Evolutionary conservation across 768 basidiomycete species (phyloP), one percentile per base, ranked within the genome.

Genomic region (Tricholoma furcatifolium): DNA sequence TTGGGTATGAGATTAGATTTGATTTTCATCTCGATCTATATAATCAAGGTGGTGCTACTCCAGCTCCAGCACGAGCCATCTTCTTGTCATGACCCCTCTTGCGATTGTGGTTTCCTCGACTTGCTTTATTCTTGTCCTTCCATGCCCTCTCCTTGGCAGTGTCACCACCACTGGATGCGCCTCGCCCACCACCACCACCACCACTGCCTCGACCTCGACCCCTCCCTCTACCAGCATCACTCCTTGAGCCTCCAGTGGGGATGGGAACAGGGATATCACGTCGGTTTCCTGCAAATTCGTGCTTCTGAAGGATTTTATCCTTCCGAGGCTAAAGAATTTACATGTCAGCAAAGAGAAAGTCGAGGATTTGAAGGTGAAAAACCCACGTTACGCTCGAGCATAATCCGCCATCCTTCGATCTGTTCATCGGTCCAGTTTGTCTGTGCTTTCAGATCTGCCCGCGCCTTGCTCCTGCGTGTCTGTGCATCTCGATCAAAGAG

Each of bases 41-140:
- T 30, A 27, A 12, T 61, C 51, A 61, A 44, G 43, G 12, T 34
- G 55, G 43, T 35, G 49, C 51, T 32, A 43, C 23, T 20, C 74
- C 78, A n/a, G 65, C 68, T 12, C 82, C 88, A 51, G 74, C 81
- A 53, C 75, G 79, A 9, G 81, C 78, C 88, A 95, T 85, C 74
- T 97, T 97, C 70, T 85, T 89, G 67, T 94, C 94, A 62, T 91
- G 88, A 0, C 91, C 94, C 47, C 89, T 73, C 67, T 89, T 93
- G 30, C 93, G 76, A 55, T 85, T 78, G 62, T 84, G 85, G 61
- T 93, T 93, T 2, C 67, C 84, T 43, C 80, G 73, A 47, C 84
- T 85, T 12, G 88, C 82, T 68, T 87, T 91, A 60, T 87, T 82
- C 66, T 83, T 89, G 59, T 88, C 87, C 63, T 88, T 91, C 74